phyloP scores from a whole-genome alignment of 345 rosid genomes.

The Eucalyptus pauciflora region DNA sequence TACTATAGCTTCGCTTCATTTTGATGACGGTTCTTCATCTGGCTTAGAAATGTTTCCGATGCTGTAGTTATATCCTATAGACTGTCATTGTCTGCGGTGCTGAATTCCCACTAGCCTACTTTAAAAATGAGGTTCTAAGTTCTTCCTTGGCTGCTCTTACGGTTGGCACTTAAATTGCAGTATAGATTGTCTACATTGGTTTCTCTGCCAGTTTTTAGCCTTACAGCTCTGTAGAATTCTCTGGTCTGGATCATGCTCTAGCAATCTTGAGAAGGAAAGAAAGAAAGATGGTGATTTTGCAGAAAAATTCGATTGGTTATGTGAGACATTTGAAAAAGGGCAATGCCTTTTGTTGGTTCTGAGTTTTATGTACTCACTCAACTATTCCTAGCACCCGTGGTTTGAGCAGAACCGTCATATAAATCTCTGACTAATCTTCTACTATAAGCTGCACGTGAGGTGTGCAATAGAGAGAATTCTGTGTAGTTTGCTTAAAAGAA shows the following conservation, averaged over 20 bases:
- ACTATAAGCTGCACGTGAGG: background rate
- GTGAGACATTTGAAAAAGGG: background rate
- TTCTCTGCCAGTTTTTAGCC: background rate
- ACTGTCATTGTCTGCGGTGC: background rate
- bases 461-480: background rate
- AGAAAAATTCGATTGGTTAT: background rate
- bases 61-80: background rate
- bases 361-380: background rate
- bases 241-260: background rate
- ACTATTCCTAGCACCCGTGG: background rate
- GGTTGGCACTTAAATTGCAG: background rate
- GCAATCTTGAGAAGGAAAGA: background rate
- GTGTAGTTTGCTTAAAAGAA: background rate
- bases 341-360: background rate
- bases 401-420: background rate
- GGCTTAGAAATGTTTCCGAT: background rate
- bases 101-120: background rate
- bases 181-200: background rate
- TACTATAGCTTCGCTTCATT: background rate
- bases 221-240: background rate
- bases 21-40: background rate
- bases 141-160: background rate
- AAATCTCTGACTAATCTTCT: background rate
- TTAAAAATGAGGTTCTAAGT: background rate
- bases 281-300: background rate